phyloP scores from a whole-genome alignment of 208 protist genomes.

The Tetramitus jugosus region DNA sequence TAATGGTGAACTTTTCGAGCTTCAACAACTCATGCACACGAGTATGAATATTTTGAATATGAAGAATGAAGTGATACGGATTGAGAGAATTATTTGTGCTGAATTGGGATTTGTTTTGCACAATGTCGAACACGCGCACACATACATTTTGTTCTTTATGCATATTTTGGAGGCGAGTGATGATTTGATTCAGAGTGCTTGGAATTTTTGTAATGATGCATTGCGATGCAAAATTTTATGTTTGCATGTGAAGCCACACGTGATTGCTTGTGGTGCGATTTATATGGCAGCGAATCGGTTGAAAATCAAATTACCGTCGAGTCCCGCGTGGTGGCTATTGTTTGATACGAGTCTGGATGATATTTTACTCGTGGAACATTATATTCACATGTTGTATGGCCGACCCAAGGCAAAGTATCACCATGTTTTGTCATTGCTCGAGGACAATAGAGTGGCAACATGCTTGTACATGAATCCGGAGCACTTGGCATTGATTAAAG shows the following conservation, averaged over 20 bases:
- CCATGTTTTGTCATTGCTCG: too few relatives aligned
- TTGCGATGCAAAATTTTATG: neutral
- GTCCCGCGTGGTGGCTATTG: slow-evolving; percentile 9
- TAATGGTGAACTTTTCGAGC: too few relatives aligned
- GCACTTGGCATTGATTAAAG: too few relatives aligned
- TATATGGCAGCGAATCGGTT: neutral
- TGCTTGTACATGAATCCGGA: too few relatives aligned
- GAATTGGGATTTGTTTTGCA: slow-evolving; percentile 17
- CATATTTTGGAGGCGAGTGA: slow-evolving; percentile 8
- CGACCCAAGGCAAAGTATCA: too few relatives aligned
- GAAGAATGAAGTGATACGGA: neutral
- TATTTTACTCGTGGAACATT: neutral
- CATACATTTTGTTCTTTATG: slow-evolving; percentile 14
- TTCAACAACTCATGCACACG: too few relatives aligned
- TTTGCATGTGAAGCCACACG: neutral
- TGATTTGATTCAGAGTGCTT: neutral
- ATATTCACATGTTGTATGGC: neutral
- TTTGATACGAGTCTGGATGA: slow-evolving; percentile 4
- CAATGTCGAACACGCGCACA: slow-evolving; percentile 3
- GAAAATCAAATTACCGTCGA: neutral
- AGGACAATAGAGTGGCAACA: too few relatives aligned
- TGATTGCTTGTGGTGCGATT: slow-evolving; percentile 10
- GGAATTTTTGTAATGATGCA: slow-evolving; percentile 21
- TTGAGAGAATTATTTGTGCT: neutral
- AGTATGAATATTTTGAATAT: too few relatives aligned